Evolutionary conservation across 2,329 filamentous ascomycete genomes (phyloP).

Genomic region (Exophiala aquamarina): DNA sequence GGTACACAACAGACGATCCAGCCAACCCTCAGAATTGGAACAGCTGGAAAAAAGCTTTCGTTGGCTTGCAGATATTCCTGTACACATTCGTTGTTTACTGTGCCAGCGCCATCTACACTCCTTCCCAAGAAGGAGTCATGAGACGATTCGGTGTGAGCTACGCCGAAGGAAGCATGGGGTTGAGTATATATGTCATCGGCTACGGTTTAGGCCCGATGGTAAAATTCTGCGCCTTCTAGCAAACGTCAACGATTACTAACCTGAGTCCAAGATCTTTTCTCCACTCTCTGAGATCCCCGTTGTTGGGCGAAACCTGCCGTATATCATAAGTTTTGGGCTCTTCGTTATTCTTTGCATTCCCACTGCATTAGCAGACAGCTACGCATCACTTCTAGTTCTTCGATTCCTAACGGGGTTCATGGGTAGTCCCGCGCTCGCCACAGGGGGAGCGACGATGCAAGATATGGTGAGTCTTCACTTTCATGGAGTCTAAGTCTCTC

Average conservation of each 20-base stretch:
- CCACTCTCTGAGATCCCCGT: constrained; percentile 66
- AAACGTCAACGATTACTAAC: not conserved
- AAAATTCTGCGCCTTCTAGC: constrained; percentile 11
- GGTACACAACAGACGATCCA: constrained; percentile 52
- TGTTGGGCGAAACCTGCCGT: constrained; percentile 67
- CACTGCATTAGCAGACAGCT: constrained; percentile 62
- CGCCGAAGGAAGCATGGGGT: constrained; percentile 32
- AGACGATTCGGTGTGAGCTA: constrained; percentile 32
- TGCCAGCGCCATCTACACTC: constrained; percentile 35
- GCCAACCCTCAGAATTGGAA: constrained; percentile 50
- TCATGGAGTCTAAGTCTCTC: no score
- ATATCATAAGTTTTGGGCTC: constrained; percentile 66
- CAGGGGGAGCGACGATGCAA: constrained; percentile 48
- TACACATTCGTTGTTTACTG: constrained; percentile 40
- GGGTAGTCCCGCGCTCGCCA: constrained; percentile 65
- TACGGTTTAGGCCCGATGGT: constrained; percentile 51
- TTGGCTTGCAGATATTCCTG: constrained; percentile 26
- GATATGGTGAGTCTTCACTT: constrained; percentile 34
- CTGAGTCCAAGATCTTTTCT: constrained; percentile 53
- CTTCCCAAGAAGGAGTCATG: constrained; percentile 30
- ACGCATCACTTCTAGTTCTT: constrained; percentile 62
- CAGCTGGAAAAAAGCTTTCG: constrained; percentile 30
- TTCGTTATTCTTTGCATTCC: constrained; percentile 69
- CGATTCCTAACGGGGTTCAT: constrained; percentile 68
- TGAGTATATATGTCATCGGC: constrained; percentile 36